Base-by-base conservation (phyloP, 768 basidiomycete genomes). In the Pulveroboletus sp. region DNA sequence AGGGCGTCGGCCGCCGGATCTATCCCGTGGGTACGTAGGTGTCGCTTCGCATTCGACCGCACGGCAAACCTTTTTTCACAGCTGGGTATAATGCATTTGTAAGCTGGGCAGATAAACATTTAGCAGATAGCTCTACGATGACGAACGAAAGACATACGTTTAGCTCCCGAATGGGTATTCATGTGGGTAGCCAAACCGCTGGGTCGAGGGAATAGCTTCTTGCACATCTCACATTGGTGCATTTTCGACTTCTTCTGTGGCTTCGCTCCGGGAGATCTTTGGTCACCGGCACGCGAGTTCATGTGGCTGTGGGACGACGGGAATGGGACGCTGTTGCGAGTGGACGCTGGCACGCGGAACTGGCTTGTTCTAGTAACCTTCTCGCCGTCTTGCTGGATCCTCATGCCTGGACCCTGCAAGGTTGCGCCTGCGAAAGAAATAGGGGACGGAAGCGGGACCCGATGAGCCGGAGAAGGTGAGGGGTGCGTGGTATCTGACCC, bases 21-120 rank as follows among this genome's bases (percentile, higher is more conserved):
- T 36, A 83, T 74, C 22, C 85, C 84, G 56, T 91, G 88, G 2
- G 85, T 89, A 38, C 85, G 83, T 31, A 87, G 74, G 60, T 91
- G 88, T 29, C 88, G 78, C 64, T 82, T 86, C 14, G 86, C 86
- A 57, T 91, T 91, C 8, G 88, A 90, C 12, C 85, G 80, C 16
- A 90, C 87, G 17, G 85, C 81, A 59, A 90, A 91, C 4, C 73
- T 76, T 61, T 85, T 83, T 26, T 71, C 67, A 62, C 89, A 91
- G 29, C 75, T 73, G 13, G 76, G 71, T 42, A 82, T 80, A 0
- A 69, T 75, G 60, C 88, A 91, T 31, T 67, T 67, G 29, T 55
- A 64, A 17, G 67, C 59, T 63, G 26, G 45, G 4, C 39, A 5
- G 34, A 49, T 37, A 17, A 12, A 13, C 10, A 13, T 26, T 64